Evolutionary conservation across 1,139 yeast genomes (phyloP).

Genomic region (Candida neerlandica): DNA sequence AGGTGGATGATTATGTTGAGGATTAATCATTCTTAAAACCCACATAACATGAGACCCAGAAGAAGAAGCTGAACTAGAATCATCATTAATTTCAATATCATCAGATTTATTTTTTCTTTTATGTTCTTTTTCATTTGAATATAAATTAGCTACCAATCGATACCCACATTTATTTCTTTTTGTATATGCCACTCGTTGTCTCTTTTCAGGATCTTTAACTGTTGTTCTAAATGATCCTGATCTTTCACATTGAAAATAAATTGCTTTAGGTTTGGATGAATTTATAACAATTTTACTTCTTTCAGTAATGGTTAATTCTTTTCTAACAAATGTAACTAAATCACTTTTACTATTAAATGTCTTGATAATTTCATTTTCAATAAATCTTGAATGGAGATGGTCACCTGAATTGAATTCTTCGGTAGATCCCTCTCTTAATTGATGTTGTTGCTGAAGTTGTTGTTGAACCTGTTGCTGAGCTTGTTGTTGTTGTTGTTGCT

Average conservation of each 20-base stretch:
- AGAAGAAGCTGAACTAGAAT: no score
- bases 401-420: conserved; percentile 16
- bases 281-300: conserved; percentile 52
- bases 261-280: conserved; percentile 53
- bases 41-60: conserved; percentile 36
- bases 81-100: conserved; percentile 18
- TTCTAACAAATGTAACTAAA: conserved; percentile 47
- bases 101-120: conserved; percentile 27
- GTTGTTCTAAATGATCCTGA: conserved; percentile 53
- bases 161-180: conserved; percentile 53
- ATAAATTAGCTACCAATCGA: conserved; percentile 50
- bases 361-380: conserved; percentile 50
- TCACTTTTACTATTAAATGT: conserved; percentile 46
- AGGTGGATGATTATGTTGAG: conserved; percentile 50
- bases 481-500: conserved; percentile 14
- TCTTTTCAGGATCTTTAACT: conserved; percentile 48
- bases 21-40: conserved; percentile 54
- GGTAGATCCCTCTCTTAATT: conserved; percentile 6
- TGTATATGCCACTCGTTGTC: conserved; percentile 56
- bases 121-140: conserved; percentile 46
- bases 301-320: conserved; percentile 45
- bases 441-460: conserved; percentile 6
- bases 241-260: conserved; percentile 53
- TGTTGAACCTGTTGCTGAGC: conserved; percentile 1
- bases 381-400: conserved; percentile 31